Conservation (phyloP, 306 rosid genomes). For the Arachis hypogaea region DNA sequence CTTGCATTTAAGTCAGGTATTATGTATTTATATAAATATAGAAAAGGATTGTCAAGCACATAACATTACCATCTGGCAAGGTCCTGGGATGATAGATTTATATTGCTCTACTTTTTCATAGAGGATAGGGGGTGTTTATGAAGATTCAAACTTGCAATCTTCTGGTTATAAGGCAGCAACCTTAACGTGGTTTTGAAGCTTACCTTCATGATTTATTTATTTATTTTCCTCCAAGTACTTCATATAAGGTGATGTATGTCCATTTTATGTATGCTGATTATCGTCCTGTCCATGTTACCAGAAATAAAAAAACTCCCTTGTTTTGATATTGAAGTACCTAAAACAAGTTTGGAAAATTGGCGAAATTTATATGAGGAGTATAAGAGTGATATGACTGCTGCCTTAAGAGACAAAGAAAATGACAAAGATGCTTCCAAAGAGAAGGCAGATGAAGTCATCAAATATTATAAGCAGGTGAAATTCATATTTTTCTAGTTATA, state of each 20-base stretch:
- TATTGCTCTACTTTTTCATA: too few species aligned
- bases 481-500: not conserved
- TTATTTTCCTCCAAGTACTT: not conserved
- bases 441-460: conserved; percentile 49
- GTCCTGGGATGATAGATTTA: too few species aligned
- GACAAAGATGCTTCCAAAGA: too few species aligned
- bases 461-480: conserved; percentile 53
- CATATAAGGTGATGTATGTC: not conserved
- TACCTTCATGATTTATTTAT: too few species aligned
- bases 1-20: not conserved
- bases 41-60: too few species aligned
- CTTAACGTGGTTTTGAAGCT: too few species aligned
- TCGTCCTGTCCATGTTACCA: conserved; percentile 34
- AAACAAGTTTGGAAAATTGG: conserved; percentile 49
- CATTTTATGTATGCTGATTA: not conserved
- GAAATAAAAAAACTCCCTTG: conserved; percentile 58
- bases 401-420: conserved; percentile 30
- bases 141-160: too few species aligned
- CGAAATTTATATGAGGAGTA: conserved; percentile 29
- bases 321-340: conserved; percentile 62
- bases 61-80: too few species aligned
- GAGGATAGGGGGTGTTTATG: too few species aligned
- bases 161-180: too few species aligned
- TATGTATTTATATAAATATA: not conserved
- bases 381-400: conserved; percentile 47